These are phyloP conservation scores for Suillus discolor DNA, from an alignment of 768 basidiomycete species.

Conservation along the genomic window DNA sequence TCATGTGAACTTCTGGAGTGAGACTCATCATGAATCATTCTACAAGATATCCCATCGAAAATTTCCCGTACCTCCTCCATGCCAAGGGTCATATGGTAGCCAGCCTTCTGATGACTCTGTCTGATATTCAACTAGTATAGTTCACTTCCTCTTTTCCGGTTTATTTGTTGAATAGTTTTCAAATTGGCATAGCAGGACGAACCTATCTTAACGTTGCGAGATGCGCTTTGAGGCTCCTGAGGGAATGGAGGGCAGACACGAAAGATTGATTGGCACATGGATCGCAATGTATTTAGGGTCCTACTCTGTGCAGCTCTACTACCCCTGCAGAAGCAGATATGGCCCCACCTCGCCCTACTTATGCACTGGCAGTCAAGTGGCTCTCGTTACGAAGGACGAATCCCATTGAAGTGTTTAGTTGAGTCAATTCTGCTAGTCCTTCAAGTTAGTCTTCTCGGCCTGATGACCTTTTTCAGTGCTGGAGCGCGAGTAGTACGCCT, in stretches of 20 bases:
- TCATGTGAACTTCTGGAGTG: conserved; percentile 2
- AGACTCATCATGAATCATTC: neutral
- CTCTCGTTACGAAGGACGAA: too few species aligned
- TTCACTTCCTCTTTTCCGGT: conserved; percentile 21
- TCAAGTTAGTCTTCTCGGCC: too few species aligned
- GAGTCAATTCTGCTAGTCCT: too few species aligned
- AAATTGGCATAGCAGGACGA: neutral
- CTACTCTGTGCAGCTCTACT: too few species aligned
- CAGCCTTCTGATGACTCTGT: conserved; percentile 39
- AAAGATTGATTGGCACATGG: too few species aligned
- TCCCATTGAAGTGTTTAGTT: too few species aligned
- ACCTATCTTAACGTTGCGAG: neutral
- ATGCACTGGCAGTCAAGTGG: too few species aligned
- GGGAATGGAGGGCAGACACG: neutral
- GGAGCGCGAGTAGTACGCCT: too few species aligned
- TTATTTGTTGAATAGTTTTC: conserved; percentile 4
- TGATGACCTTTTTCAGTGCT: too few species aligned
- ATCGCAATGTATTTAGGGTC: too few species aligned
- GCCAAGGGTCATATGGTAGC: conserved; percentile 43
- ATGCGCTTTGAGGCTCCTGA: neutral
- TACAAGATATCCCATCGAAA: conserved; percentile 43
- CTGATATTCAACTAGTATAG: conserved; percentile 47
- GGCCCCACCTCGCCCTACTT: too few species aligned
- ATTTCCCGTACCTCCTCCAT: conserved; percentile 42
- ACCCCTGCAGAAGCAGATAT: too few species aligned